Conservation (phyloP, 257 asterid genomes). For the Nicotiana attenuata region DNA sequence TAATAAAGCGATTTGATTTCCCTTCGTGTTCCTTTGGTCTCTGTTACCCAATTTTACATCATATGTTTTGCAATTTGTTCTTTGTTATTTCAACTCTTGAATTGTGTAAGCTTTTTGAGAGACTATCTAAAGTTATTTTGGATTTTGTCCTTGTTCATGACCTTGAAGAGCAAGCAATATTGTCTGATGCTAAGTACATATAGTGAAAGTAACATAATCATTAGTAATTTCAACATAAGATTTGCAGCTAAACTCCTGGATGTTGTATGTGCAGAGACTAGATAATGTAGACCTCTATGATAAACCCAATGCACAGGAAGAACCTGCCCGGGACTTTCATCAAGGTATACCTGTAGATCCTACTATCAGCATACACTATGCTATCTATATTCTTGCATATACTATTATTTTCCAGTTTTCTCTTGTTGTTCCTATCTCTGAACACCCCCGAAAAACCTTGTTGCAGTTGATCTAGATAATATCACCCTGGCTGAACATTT, state of each 20-base stretch:
- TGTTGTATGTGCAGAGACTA: slow-evolving; percentile 48
- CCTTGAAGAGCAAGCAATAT: not conserved
- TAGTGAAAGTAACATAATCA: not conserved
- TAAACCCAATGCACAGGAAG: slow-evolving; percentile 36
- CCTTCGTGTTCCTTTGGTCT: not conserved
- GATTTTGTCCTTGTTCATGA: not conserved
- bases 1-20: not conserved
- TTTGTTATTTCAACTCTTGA: not conserved
- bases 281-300: slow-evolving; percentile 53
- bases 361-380: slow-evolving; percentile 2
- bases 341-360: slow-evolving; percentile 52
- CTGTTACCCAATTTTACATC: not conserved
- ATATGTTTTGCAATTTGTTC: not conserved
- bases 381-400: not conserved
- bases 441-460: slow-evolving; percentile 14
- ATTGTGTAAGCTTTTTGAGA: not conserved
- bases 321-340: slow-evolving; percentile 46
- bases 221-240: not conserved
- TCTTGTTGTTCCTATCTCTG: not conserved
- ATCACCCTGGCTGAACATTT: slow-evolving; percentile 61
- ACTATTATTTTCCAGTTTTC: not conserved
- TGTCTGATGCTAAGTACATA: not conserved
- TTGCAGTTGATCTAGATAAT: slow-evolving; percentile 47
- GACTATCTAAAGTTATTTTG: not conserved
- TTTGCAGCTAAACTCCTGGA: not conserved